A percentile compares a stretch with the other conserved stretches of the same genome.
Conservation (phyloP, 2,329 filamentous ascomycete genomes). For the Aspergillus pseudoterreus region DNA sequence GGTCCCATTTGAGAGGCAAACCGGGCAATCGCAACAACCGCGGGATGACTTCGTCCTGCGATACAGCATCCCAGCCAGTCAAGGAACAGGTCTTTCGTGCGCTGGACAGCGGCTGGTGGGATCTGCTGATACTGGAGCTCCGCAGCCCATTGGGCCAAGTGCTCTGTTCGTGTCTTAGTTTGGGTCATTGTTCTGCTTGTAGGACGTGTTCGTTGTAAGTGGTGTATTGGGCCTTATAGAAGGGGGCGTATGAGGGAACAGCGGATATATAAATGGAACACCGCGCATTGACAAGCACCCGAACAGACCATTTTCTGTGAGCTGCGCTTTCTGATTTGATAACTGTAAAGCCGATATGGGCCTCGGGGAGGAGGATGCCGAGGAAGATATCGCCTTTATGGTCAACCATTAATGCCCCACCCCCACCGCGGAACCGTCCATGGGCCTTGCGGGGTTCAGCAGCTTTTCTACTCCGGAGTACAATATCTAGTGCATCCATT, state of each 20-base stretch:
- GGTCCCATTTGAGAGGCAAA: slow-evolving; percentile 22
- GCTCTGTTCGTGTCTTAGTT: not conserved
- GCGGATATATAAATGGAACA: not conserved
- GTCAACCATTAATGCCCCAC: not conserved
- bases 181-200: not conserved
- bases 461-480: no score
- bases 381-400: not conserved
- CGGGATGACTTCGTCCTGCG: slow-evolving; percentile 27
- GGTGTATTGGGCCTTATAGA: no score
- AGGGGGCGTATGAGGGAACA: not conserved
- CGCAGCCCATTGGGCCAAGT: not conserved
- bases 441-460: no score
- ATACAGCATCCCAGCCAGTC: slow-evolving; percentile 29
- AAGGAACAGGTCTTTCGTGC: slow-evolving; percentile 31
- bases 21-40: slow-evolving; percentile 1
- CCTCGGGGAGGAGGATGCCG: not conserved
- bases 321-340: not conserved
- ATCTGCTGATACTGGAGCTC: slow-evolving; percentile 20
- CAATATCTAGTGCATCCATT: no score
- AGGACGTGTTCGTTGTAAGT: no score
- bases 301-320: not conserved
- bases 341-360: not conserved
- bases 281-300: not conserved
- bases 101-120: slow-evolving; percentile 22
- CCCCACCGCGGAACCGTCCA: not conserved